Percentiles rank a stretch among this genome's conserved stretches.
Evolutionary conservation across 2,329 filamentous ascomycete species (phyloP).

Genomic region (Phyllosticta paracitricarpa): DNA sequence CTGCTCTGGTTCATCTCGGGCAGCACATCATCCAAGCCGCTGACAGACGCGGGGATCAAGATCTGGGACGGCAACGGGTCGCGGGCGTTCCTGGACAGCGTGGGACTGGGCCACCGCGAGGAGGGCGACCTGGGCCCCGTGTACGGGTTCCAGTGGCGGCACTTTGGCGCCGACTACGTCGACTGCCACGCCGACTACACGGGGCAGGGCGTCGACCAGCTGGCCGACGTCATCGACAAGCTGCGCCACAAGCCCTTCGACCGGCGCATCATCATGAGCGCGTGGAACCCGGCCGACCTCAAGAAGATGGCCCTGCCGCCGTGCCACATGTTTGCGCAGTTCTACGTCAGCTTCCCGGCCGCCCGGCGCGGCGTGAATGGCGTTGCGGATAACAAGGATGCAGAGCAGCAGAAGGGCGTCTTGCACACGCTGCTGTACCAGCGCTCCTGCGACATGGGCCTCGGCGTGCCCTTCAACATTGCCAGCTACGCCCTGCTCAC

Average conservation of each 20-base stretch:
- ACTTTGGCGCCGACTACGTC: slow-evolving; percentile 87
- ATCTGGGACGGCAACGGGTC: slow-evolving; percentile 98
- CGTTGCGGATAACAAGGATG: slow-evolving; percentile 13
- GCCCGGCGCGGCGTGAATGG: slow-evolving; percentile 18
- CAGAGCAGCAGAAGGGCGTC: slow-evolving; percentile 46
- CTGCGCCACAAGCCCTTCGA: slow-evolving; percentile 78
- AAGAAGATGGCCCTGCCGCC: slow-evolving; percentile 84
- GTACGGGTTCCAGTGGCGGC: slow-evolving; percentile 98
- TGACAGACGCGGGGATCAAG: slow-evolving; percentile 74
- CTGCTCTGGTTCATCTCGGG: slow-evolving; percentile 93
- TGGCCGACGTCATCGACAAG: slow-evolving; percentile 83
- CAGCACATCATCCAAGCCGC: slow-evolving; percentile 65
- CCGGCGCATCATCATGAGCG: slow-evolving; percentile 76
- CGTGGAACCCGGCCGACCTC: slow-evolving; percentile 88
- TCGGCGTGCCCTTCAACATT: slow-evolving; percentile 97
- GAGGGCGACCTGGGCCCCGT: slow-evolving; percentile 89
- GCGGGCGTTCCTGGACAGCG: slow-evolving; percentile 76
- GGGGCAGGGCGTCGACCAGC: slow-evolving; percentile 83
- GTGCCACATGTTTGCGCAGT: slow-evolving; percentile 97
- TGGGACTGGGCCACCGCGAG: slow-evolving; percentile 70
- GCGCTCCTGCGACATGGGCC: slow-evolving; percentile 89
- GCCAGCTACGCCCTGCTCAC: slow-evolving; percentile 87
- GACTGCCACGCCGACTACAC: slow-evolving; percentile 73
- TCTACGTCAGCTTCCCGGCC: slow-evolving; percentile 70
- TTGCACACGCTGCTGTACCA: slow-evolving; percentile 89